These are phyloP conservation scores for Leptomonas seymouri DNA, from an alignment of 208 protist species.

Conservation along the genomic window DNA sequence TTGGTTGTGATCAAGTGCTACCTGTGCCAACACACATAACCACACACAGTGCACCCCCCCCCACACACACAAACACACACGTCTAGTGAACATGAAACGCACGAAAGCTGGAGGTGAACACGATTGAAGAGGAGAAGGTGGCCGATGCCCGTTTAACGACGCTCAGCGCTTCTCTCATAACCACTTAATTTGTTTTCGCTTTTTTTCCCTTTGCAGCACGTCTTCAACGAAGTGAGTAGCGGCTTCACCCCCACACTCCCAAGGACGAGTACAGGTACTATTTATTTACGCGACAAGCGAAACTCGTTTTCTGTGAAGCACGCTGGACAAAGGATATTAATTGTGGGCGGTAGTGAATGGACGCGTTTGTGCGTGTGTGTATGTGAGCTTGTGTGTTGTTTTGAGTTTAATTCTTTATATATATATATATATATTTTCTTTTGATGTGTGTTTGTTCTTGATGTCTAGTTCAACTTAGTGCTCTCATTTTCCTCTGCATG, in stretches of 20 bases:
- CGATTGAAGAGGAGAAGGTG: too few species aligned
- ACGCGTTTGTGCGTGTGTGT: slow-evolving; percentile 14
- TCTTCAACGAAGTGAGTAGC: slow-evolving; percentile 4
- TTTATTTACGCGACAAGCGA: neutral
- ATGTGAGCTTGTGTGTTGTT: slow-evolving; percentile 1
- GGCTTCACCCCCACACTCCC: neutral
- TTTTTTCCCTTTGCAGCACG: slow-evolving; percentile 1
- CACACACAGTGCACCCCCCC: too few species aligned
- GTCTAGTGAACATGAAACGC: too few species aligned
- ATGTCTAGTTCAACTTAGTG: slow-evolving; percentile 9
- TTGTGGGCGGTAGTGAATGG: slow-evolving; percentile 1
- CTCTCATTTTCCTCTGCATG: neutral
- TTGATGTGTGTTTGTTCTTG: slow-evolving; percentile 1
- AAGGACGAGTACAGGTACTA: neutral
- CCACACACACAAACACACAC: too few species aligned
- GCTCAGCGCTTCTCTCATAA: neutral
- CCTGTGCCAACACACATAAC: too few species aligned
- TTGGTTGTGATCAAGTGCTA: neutral
- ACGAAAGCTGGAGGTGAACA: too few species aligned
- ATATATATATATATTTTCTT: neutral
- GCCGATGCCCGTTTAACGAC: neutral
- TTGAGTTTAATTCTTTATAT: neutral
- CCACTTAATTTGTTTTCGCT: neutral
- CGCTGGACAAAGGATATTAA: neutral
- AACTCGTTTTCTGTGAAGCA: neutral